Evolutionary conservation across 2,329 filamentous ascomycete species (phyloP), one percentile per base, ranked within the genome.

Genomic region (Fonsecaea erecta): DNA sequence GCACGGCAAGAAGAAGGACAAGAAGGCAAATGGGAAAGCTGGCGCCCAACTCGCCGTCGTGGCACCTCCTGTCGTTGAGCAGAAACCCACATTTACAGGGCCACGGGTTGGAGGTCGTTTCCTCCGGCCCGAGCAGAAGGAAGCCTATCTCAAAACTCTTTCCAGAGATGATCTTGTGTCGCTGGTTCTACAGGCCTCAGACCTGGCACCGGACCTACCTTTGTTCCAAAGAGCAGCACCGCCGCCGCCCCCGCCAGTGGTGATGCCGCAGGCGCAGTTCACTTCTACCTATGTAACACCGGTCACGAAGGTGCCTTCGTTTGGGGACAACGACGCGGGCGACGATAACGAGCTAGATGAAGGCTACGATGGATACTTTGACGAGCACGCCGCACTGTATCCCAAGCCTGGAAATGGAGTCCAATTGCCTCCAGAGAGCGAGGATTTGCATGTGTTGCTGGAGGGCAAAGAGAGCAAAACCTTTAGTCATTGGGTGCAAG

Each of bases 381-480:
- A 80, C 37, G 83, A 84, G 52, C 86, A 87, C 71, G 80, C 82
- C 4, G 82, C 85, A 30, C 81, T 87, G 51, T 90, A 90, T 69
- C 87, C 87, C 0, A 84, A 83, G 67, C 80, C 87, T 6, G 88
- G 88, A 1, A 60, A 70, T 46, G 88, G 88, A 1, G 78, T 90
- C 30, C 83, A 80, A 26, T 73, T 89, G 21, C 81, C 83, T 6
- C 81, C 82, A 0, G 85, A 88, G 68, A 80, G 80, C 18, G 83
- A 86, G 28, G 87, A 90, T 72, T 70, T 88, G 43, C 81, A 86
- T 63, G 88, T 87, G 78, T 74, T 90, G 26, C 83, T 86, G 7
- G 88, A 90, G 70, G 84, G 87, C 56, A 82, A 84, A 46, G 72
- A 77, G 26, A 83, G 82, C 70, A 78, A 80, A 24, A 86, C 85